Conservation (phyloP, 1,284 basidiomycete genomes). For the Papiliotrema fonsecae region DNA sequence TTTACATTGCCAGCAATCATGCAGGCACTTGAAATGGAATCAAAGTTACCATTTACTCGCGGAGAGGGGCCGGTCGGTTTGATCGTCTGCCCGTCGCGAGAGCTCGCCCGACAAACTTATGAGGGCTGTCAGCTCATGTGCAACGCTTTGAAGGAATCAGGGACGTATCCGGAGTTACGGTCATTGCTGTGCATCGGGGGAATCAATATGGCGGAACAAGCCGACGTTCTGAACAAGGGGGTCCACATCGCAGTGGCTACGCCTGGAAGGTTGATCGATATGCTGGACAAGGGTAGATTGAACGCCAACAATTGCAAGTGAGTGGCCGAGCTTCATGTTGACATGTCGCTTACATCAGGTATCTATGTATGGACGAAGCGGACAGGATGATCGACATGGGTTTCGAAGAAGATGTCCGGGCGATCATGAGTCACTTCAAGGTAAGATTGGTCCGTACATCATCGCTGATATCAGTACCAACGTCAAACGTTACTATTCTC, state of each 20-base stretch:
- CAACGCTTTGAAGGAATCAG: slow-evolving; percentile 68
- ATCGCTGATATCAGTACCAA: slow-evolving; percentile 62
- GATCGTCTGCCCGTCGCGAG: slow-evolving; percentile 90
- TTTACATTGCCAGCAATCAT: slow-evolving; percentile 94
- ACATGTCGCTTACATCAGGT: slow-evolving; percentile 47
- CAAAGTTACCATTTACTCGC: slow-evolving; percentile 77
- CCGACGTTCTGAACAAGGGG: slow-evolving; percentile 80
- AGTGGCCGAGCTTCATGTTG: slow-evolving; percentile 13
- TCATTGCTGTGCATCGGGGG: slow-evolving; percentile 93
- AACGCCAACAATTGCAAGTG: slow-evolving; percentile 82
- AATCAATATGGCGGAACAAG: slow-evolving; percentile 95
- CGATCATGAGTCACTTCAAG: slow-evolving; percentile 98
- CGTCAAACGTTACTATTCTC: slow-evolving; percentile 96
- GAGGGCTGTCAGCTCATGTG: slow-evolving; percentile 89
- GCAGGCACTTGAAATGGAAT: slow-evolving; percentile 89
- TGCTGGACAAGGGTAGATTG: slow-evolving; percentile 80
- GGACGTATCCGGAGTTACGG: slow-evolving; percentile 75
- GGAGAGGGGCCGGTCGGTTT: slow-evolving; percentile 96
- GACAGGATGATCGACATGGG: slow-evolving; percentile 99
- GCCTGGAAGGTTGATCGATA: slow-evolving; percentile 55
- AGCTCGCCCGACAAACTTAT: slow-evolving; percentile 91
- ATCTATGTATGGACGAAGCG: slow-evolving; percentile 96
- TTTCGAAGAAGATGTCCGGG: slow-evolving; percentile 96
- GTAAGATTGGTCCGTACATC: slow-evolving; percentile 48
- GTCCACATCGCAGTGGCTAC: slow-evolving; percentile 73